Base-by-base conservation (phyloP, 345 rosid genomes). In the Erucastrum elatum region DNA sequence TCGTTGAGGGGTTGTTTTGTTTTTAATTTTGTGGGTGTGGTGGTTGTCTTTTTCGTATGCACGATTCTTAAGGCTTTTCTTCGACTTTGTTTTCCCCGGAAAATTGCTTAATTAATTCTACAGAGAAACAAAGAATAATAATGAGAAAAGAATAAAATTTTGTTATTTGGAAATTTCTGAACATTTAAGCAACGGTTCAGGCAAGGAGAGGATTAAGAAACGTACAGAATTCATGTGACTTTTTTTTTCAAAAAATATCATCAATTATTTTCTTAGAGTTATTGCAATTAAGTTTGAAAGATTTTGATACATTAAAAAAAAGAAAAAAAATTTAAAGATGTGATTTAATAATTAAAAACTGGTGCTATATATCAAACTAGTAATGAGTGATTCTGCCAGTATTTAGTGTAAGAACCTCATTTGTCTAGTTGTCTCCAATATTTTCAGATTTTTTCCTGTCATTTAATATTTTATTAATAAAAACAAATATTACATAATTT, bases 221-320 rank as follows among this genome's bases (percentile, higher is more conserved):
- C 81, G 81, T 71, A 64, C 76, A 64, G 76, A 77, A 71, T 71
- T 70, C 72, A 78, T 71, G 72, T 65, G 81, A 78, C 75, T 56
- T 58, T 53, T 49, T 7, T 60, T 31, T 51, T 15, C 65, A 29
- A 29, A 29, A 30, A 17, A 53, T 25, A 21, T 33, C 3, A 56
- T 26, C 27, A 8, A 51, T 29, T 25, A 17, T 60, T 12, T 33
- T 26, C 5, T 21, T 49, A 26, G 3, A 73, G 71, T 55, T 44
- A 51, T 26, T 64, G 72, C 6, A 4, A 58, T 25, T 34, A 66
- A 68, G 44, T 2, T 67, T 53, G 26, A 53, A 53, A 53, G 59
- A 53, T 53, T 53, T 53, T 51, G 59, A 53, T 6, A 5, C n/a
- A n/a, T 13, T n/a, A n/a, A n/a, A 44, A 3, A 6, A 15, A 49